A percentile compares a stretch with the other conserved stretches of the same genome.
phyloP scores from a whole-genome alignment of 257 asterid species.

The Nemophila menziesii region DNA sequence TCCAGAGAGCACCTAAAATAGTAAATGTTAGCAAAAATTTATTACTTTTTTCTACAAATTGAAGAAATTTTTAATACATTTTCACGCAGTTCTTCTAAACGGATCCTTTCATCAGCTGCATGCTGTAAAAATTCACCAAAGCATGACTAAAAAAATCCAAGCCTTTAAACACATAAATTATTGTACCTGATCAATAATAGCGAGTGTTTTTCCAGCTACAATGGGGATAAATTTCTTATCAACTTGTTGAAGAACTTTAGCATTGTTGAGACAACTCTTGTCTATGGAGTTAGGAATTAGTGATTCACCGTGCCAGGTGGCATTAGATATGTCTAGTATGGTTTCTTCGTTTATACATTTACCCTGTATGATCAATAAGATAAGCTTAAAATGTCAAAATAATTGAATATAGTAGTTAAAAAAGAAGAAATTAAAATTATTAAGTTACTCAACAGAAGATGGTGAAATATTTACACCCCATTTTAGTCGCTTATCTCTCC shows the following conservation, averaged over 20 bases:
- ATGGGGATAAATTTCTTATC: slow-evolving; percentile 92
- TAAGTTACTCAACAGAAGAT: slow-evolving; percentile 33
- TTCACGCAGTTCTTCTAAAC: slow-evolving; percentile 77
- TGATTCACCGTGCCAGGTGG: slow-evolving; percentile 48
- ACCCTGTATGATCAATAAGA: too few relatives aligned
- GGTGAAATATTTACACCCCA: slow-evolving; percentile 35
- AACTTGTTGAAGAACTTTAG: slow-evolving; percentile 82
- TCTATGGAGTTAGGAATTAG: slow-evolving; percentile 68
- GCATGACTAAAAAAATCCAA: too few relatives aligned
- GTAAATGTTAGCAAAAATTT: too few relatives aligned
- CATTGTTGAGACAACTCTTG: slow-evolving; percentile 56
- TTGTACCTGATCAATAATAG: slow-evolving; percentile 69
- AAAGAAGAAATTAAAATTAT: too few relatives aligned
- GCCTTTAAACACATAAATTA: slow-evolving; percentile 11
- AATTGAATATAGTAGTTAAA: background rate
- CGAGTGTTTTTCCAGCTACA: slow-evolving; percentile 65
- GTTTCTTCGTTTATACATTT: slow-evolving; percentile 36
- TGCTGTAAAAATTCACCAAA: slow-evolving; percentile 53
- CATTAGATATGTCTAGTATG: slow-evolving; percentile 61
- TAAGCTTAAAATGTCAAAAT: slow-evolving; percentile 10
- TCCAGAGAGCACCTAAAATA: slow-evolving; percentile 68
- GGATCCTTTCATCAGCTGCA: slow-evolving; percentile 98
- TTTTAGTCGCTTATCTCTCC: slow-evolving; percentile 33
- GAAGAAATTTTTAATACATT: slow-evolving; percentile 36
- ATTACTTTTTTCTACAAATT: slow-evolving; percentile 9